Evolutionary conservation across 108 stramenopile species (phyloP).

Genomic region (Nannochloropsis oceanica): DNA sequence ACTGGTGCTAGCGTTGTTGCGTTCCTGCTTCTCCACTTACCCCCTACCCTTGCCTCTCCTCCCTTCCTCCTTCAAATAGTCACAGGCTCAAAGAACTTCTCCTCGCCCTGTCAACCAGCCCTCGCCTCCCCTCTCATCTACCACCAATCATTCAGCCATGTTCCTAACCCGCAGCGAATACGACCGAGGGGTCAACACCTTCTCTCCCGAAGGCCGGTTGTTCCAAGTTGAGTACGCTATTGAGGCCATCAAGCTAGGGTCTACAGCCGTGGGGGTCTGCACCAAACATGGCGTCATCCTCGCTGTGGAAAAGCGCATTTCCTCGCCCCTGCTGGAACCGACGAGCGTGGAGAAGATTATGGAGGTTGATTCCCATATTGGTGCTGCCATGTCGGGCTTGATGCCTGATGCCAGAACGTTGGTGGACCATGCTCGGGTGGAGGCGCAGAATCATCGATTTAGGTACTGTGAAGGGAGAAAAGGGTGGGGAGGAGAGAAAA

Average conservation of each 20-base stretch:
- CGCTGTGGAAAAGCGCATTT: conserved; percentile 93
- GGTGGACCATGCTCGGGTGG: conserved; percentile 96
- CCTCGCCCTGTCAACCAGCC: neutral
- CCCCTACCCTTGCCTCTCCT: too few relatives aligned
- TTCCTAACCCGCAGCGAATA: conserved; percentile 56
- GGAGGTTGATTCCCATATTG: conserved; percentile 89
- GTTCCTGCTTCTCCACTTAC: too few relatives aligned
- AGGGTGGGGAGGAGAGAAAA: too few relatives aligned
- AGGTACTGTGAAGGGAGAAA: neutral
- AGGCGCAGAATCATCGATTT: conserved; percentile 38
- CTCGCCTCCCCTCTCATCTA: neutral
- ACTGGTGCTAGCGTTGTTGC: too few relatives aligned
- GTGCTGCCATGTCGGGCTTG: conserved; percentile 92
- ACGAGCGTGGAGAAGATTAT: conserved; percentile 90
- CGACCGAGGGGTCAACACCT: conserved; percentile 98
- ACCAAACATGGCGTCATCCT: conserved; percentile 84
- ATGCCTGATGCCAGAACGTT: conserved; percentile 93
- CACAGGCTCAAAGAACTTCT: neutral
- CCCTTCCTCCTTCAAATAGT: too few relatives aligned
- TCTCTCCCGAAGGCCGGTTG: conserved; percentile 96
- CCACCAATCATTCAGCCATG: neutral
- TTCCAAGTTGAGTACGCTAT: conserved; percentile 99
- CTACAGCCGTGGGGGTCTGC: conserved; percentile 88
- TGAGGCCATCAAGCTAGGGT: conserved; percentile 85
- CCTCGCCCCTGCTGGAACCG: conserved; percentile 79